Evolutionary conservation across 2,329 filamentous ascomycete genomes (phyloP).

Genomic region (Penicillium polonicum): DNA sequence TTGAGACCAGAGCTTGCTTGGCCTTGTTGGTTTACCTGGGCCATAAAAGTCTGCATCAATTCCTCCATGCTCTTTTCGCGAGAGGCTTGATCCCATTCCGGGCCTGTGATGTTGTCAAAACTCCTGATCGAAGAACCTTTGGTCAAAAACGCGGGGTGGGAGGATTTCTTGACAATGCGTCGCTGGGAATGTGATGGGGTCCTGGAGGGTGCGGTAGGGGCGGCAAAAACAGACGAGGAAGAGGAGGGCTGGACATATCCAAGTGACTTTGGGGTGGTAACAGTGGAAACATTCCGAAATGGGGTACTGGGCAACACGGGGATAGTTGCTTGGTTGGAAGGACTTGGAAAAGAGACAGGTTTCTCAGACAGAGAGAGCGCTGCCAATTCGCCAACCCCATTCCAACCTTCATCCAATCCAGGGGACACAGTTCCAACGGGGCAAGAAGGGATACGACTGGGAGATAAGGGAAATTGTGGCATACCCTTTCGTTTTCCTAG

Average conservation of each 20-base stretch:
- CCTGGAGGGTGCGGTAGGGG: constrained; percentile 36
- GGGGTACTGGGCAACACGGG: constrained; percentile 8
- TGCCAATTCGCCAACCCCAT: neutral
- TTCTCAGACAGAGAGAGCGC: neutral
- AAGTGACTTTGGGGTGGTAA: constrained; percentile 14
- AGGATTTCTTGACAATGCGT: constrained; percentile 31
- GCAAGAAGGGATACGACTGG: constrained; percentile 14
- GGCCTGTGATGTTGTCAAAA: constrained; percentile 36
- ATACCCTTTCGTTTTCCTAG: constrained; percentile 55
- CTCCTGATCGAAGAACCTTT: constrained; percentile 74
- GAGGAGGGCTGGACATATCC: constrained; percentile 45
- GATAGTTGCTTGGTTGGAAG: neutral
- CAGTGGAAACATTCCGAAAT: constrained; percentile 13
- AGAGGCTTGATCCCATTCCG: constrained; percentile 70
- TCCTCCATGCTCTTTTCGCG: constrained; percentile 74
- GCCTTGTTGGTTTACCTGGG: constrained; percentile 68
- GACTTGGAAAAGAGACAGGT: neutral
- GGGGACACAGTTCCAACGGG: constrained; percentile 11
- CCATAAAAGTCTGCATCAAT: constrained; percentile 69
- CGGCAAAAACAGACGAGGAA: constrained; percentile 15
- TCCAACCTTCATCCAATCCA: neutral
- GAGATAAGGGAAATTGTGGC: constrained; percentile 37
- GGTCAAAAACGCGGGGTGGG: constrained; percentile 57
- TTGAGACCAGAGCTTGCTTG: constrained; percentile 69
- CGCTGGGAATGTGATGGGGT: constrained; percentile 3